Conservation (phyloP, 192 early-diverging fungal genomes). For the Coemansia biformis region DNA sequence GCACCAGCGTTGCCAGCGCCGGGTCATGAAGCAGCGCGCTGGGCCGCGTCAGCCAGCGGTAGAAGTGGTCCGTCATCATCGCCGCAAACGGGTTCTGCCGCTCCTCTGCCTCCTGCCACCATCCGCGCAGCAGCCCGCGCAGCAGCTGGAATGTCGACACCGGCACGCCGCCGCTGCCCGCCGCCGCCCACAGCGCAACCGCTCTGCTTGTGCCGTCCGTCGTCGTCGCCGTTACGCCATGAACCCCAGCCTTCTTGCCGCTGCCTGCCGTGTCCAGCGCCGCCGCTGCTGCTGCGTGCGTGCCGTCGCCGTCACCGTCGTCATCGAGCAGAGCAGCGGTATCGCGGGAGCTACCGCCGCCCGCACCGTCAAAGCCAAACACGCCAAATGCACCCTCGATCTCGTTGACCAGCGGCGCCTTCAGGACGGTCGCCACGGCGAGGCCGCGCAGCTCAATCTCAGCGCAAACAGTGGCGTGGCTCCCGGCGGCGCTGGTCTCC, state of each 20-base stretch:
- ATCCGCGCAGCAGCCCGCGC: conserved; percentile 69
- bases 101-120: conserved; percentile 66
- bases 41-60: conserved; percentile 81
- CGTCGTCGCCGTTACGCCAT: too few species aligned
- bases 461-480: conserved; percentile 75
- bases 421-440: conserved; percentile 77
- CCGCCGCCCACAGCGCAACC: too few species aligned
- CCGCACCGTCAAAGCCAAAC: conserved; percentile 32
- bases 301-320: neutral
- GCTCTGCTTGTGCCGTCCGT: too few species aligned
- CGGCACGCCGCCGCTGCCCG: conserved; percentile 30
- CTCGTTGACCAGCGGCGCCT: conserved; percentile 70
- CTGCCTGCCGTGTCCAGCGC: neutral
- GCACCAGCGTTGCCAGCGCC: conserved; percentile 68
- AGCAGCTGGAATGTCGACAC: conserved; percentile 63
- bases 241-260: too few species aligned
- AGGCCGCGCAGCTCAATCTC: conserved; percentile 78
- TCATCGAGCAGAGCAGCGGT: conserved; percentile 2
- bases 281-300: neutral
- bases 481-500: conserved; percentile 72
- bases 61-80: conserved; percentile 76
- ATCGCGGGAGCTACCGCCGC: conserved; percentile 5
- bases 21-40: conserved; percentile 79
- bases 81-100: conserved; percentile 63
- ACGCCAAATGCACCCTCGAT: conserved; percentile 61